A percentile compares a stretch with the other conserved stretches of the same genome.
Evolutionary conservation across 2,329 filamentous ascomycete genomes (phyloP).

Genomic region (Periglandula ipomoeae): DNA sequence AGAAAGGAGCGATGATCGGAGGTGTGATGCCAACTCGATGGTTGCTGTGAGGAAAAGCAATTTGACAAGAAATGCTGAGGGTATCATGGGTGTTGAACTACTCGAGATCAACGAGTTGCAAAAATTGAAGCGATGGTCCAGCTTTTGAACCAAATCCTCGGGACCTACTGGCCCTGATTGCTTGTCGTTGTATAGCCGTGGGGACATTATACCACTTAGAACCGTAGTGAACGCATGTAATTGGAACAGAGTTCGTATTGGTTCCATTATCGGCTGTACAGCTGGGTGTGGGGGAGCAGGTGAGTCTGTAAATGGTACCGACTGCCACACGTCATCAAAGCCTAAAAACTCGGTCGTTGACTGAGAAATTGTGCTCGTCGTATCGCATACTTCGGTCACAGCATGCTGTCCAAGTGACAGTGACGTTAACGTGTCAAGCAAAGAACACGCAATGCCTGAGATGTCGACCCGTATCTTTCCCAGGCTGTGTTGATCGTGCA

Average conservation of each 20-base stretch:
- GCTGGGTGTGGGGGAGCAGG: not conserved
- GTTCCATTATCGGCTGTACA: conserved; percentile 1
- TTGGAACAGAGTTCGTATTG: conserved; percentile 6
- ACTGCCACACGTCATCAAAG: conserved; percentile 5
- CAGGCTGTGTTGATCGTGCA: not conserved
- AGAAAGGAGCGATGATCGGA: conserved; percentile 26
- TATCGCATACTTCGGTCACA: not conserved
- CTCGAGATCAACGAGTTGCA: conserved; percentile 30
- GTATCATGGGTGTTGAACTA: conserved; percentile 23
- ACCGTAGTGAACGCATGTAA: conserved; percentile 1
- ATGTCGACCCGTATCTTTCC: conserved; percentile 12
- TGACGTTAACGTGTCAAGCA: conserved; percentile 37
- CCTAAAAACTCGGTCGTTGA: not conserved
- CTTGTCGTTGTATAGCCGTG: not conserved
- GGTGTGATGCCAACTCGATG: conserved; percentile 21
- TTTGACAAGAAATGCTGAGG: conserved; percentile 28
- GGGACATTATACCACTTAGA: not conserved
- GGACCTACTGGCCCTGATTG: conserved; percentile 9
- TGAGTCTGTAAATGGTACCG: not conserved
- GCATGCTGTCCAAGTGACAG: not conserved
- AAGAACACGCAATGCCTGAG: conserved; percentile 45
- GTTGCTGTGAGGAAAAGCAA: conserved; percentile 28
- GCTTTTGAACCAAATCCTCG: conserved; percentile 22
- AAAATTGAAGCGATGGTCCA: conserved; percentile 26
- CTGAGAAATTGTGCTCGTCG: not conserved